A percentile compares a stretch with the other conserved stretches of the same genome.
Conservation (phyloP, 2,329 filamentous ascomycete genomes). For the Chrysosporium queenslandicum region DNA sequence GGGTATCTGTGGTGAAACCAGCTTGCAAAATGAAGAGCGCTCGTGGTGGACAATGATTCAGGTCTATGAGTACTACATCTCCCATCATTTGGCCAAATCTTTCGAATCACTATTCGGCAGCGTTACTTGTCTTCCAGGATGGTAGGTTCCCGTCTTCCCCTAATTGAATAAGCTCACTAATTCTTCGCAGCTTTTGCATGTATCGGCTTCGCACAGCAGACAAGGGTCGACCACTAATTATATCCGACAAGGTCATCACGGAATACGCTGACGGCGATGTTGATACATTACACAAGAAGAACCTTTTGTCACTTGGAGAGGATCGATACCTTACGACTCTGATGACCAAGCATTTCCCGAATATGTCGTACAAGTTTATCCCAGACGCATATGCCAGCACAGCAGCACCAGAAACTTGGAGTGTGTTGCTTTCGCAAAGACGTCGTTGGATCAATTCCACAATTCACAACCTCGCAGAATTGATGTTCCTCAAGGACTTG, state of each 20-base stretch:
- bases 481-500: slow-evolving; percentile 83
- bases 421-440: slow-evolving; percentile 88
- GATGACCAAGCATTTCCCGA: slow-evolving; percentile 96
- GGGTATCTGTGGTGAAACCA: slow-evolving; percentile 95
- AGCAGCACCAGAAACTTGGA: slow-evolving; percentile 88
- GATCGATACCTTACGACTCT: slow-evolving; percentile 95
- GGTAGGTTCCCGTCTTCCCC: slow-evolving; percentile 51
- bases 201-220: slow-evolving; percentile 91
- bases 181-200: slow-evolving; percentile 76
- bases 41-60: slow-evolving; percentile 99
- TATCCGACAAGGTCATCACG: slow-evolving; percentile 73
- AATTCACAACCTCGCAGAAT: slow-evolving; percentile 86
- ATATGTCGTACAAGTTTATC: slow-evolving; percentile 93
- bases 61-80: slow-evolving; percentile 99
- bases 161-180: slow-evolving; percentile 28
- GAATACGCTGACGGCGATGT: slow-evolving; percentile 85
- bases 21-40: slow-evolving; percentile 85
- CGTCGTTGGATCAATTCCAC: slow-evolving; percentile 99
- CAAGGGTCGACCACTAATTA: slow-evolving; percentile 87
- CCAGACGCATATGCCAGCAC: slow-evolving; percentile 88
- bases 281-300: slow-evolving; percentile 92
- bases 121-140: slow-evolving; percentile 97
- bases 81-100: slow-evolving; percentile 89
- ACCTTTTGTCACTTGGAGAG: slow-evolving; percentile 83
- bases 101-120: slow-evolving; percentile 97